These are phyloP conservation scores for Crucibulum laeve DNA, from an alignment of 768 basidiomycete genomes.

Conservation along the genomic window DNA sequence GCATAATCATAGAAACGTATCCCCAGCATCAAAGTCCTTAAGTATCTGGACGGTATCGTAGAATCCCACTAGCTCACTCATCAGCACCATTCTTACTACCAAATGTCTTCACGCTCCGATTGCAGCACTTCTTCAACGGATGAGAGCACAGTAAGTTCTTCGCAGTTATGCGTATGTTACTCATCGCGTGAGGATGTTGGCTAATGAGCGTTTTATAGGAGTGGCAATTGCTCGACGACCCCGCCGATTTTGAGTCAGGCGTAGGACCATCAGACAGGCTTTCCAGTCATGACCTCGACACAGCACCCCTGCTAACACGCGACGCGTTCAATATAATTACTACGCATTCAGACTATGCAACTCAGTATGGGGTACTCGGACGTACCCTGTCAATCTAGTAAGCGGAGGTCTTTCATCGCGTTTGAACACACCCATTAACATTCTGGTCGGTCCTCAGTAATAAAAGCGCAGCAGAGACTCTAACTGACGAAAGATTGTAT, in stretches of 20 bases:
- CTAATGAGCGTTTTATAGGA: constrained; percentile 9
- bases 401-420: constrained; percentile 7
- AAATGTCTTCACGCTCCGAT: no score
- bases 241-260: constrained; percentile 4
- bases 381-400: constrained; percentile 41
- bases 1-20: no score
- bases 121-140: no score
- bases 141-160: no score
- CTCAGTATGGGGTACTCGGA: constrained; percentile 66
- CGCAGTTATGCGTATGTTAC: no score
- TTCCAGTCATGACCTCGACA: constrained; percentile 30
- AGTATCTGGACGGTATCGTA: no score
- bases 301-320: constrained; percentile 49
- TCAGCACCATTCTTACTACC: no score
- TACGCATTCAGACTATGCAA: constrained; percentile 24
- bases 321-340: constrained; percentile 34
- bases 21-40: no score
- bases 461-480: constrained; percentile 24
- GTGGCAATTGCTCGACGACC: constrained; percentile 26
- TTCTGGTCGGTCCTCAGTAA: constrained; percentile 21
- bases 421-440: background rate
- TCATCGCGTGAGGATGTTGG: no score
- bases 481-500: constrained; percentile 52
- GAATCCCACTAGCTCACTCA: no score
- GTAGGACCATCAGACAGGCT: constrained; percentile 6